Evolutionary conservation across 2,329 filamentous ascomycete genomes (phyloP), one percentile per base, ranked within the genome.

Genomic region (Colletotrichum spinosum): DNA sequence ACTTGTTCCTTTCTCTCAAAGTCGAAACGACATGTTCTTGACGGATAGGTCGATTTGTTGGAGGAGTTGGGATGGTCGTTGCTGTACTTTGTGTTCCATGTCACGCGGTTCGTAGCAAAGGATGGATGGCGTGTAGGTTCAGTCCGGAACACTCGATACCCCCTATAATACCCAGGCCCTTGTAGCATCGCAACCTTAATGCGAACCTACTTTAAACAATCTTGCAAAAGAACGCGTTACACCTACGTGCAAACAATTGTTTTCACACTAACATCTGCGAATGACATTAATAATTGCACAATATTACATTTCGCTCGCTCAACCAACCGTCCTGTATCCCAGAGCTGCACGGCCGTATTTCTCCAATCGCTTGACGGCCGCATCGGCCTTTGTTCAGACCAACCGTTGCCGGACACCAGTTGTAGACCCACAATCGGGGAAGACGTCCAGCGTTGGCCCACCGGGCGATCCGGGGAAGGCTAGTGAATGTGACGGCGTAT

Each of bases 61-160:
- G 41, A 15, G 42, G 39, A 17, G 37, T 13, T 15, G 33, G 25
- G 41, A 37, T n/a, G 13, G 8, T 42, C n/a, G 13, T 17, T 11
- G 15, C 15, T 12, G 53, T 17, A 17, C 6, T n/a, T 7, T 6
- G 1, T 39, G 37, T n/a, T n/a, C 52, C 41, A 17, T 44, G 42
- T 35, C 1, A 7, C 8, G 38, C 10, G 57, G 55, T 34, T 15
- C 42, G 45, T 54, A 61, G 38, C 45, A 62, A 39, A 39, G 53
- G 48, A 33, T 13, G 44, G 38, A 57, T 25, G 25, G 25, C 33
- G 50, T 48, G 35, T 51, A 45, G 38, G 33, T 58, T 58, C 46
- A 37, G 4, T 15, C 45, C 25, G 41, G 59, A 51, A 51, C 8
- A 45, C 45, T 55, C 52, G 53, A 62, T 62, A 62, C 59, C 59